Evolutionary conservation across 257 asterid species (phyloP), one percentile per base, ranked within the genome.

Genomic region (Forsythia viridissima): DNA sequence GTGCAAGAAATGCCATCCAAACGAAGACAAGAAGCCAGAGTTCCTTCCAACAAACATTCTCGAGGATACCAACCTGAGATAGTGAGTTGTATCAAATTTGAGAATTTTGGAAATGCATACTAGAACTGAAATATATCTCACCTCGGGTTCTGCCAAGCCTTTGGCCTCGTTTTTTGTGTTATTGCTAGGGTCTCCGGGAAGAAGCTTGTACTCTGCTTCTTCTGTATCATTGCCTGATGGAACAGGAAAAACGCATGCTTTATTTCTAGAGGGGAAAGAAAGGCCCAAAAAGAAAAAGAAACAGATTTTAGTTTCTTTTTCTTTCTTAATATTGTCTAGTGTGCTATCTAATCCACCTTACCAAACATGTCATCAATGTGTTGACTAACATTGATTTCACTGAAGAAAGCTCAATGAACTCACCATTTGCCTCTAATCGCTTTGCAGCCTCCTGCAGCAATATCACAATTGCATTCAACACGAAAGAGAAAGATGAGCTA

Each of bases 1-100:
- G 86, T 11, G 83, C 93, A 73, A 95, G 96, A 84, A 88, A 95
- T 13, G 92, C 84, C 24, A 93, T 18, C 99, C 99, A 95, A 51
- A 93, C 99, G 30, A 93, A 87, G 76, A 21, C 44, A 51, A 95
- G 97, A 86, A 95, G 97, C 84, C 97, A 96, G n/a, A 87, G 83
- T 80, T 95, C 98, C 88, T 91, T 95, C 99, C 99, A 95, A 79
- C 88, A 82, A 67, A 95, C 98, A 76, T 95, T 95, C 83, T 93
- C 91, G 71, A 95, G 52, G 71, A 95, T 74, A 73, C 97, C 73
- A 38, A 91, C 94, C 99, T 95, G 91, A 75, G 78, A 80, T 39
- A 55, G 77, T 24, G 57, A 81, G 59, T 79, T 13, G 68, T 70
- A 77, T 78, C 73, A 81, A 67, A 71, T 65, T 41, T 41, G 16